Conservation (phyloP, 192 early-diverging fungal species). For the Cetraspora pellucida region DNA sequence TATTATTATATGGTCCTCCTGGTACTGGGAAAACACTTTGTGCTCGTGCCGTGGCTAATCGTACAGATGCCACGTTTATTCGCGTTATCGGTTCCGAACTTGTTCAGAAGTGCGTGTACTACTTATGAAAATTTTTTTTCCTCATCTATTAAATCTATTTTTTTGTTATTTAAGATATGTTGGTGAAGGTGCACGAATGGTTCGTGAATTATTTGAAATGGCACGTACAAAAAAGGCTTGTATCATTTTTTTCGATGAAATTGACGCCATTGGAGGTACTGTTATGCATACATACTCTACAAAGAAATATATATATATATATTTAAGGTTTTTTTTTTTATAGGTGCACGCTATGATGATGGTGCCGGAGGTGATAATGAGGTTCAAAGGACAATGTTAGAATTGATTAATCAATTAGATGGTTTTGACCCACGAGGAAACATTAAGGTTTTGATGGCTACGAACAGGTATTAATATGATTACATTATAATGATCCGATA, state of each 20-base stretch:
- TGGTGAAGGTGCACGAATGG: constrained; percentile 99
- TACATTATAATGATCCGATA: constrained; percentile 29
- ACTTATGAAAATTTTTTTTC: neutral
- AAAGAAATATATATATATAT: neutral
- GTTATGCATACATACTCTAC: neutral
- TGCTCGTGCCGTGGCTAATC: constrained; percentile 97
- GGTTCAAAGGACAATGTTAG: constrained; percentile 99
- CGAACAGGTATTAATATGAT: constrained; percentile 66
- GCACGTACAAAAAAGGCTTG: constrained; percentile 99
- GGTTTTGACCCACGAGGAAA: constrained; percentile 99
- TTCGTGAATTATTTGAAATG: constrained; percentile 99
- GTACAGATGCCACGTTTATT: constrained; percentile 99
- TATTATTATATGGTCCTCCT: constrained; percentile 93
- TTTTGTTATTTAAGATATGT: constrained; percentile 65
- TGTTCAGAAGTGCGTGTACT: constrained; percentile 79
- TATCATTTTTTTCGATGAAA: constrained; percentile 99
- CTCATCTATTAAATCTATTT: constrained; percentile 12
- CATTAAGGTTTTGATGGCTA: constrained; percentile 99
- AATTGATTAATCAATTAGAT: constrained; percentile 99
- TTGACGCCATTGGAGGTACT: constrained; percentile 90
- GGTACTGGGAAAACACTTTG: constrained; percentile 99
- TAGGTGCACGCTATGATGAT: constrained; percentile 94
- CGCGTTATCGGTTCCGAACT: constrained; percentile 99
- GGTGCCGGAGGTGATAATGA: constrained; percentile 99
- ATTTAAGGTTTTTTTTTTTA: neutral